Conservation (phyloP, 2,329 filamentous ascomycete species). For the Nigrospora osmanthi region DNA sequence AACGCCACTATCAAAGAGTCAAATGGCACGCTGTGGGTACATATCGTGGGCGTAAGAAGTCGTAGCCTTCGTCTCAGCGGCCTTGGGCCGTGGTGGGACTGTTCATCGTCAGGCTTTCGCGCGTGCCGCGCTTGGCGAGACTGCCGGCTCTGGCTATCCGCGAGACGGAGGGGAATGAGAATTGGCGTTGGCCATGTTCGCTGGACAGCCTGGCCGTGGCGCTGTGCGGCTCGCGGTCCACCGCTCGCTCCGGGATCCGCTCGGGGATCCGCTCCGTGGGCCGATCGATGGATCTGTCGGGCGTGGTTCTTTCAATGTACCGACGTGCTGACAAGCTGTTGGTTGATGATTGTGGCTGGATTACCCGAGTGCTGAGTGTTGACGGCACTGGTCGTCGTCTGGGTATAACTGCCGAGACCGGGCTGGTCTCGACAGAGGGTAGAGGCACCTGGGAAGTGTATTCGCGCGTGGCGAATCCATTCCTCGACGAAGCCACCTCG, state of each 20-base stretch:
- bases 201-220: slow-evolving; percentile 28
- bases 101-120: slow-evolving; percentile 32
- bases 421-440: slow-evolving; percentile 22
- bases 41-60: slow-evolving; percentile 22
- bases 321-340: slow-evolving; percentile 29
- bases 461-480: slow-evolving; percentile 23
- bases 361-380: slow-evolving; percentile 38
- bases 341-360: slow-evolving; percentile 26
- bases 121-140: slow-evolving; percentile 32
- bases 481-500: slow-evolving; percentile 35
- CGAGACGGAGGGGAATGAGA: slow-evolving; percentile 33
- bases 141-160: slow-evolving; percentile 37
- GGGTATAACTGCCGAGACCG: slow-evolving; percentile 39
- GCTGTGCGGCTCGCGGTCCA: slow-evolving; percentile 30
- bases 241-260: slow-evolving; percentile 8
- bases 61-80: slow-evolving; percentile 29
- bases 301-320: slow-evolving; percentile 35
- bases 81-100: slow-evolving; percentile 32
- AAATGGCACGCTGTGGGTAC: slow-evolving; percentile 18
- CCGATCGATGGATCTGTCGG: neutral
- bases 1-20: slow-evolving; percentile 15
- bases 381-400: slow-evolving; percentile 45
- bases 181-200: slow-evolving; percentile 34
- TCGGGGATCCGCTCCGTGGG: no score
- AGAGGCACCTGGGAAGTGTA: slow-evolving; percentile 27